A percentile compares a stretch with the other conserved stretches of the same genome.
Evolutionary conservation across 225 moss, liverwort and hornwort species (phyloP).

Genomic region (Pseudoscleropodium purum): DNA sequence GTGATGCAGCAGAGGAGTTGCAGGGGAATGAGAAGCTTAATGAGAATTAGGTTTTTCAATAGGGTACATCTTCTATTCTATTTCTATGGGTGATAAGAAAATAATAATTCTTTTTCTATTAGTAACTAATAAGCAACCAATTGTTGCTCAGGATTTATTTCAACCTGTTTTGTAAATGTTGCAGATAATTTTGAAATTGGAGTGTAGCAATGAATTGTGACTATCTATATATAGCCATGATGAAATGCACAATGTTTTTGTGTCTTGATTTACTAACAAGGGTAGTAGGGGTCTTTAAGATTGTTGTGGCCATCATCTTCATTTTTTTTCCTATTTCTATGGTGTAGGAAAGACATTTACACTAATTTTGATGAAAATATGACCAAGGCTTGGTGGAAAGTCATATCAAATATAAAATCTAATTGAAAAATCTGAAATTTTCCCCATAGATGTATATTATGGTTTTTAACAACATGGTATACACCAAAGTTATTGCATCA

Average conservation of each 20-base stretch:
- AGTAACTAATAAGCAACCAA: not conserved
- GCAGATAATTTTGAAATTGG: not conserved
- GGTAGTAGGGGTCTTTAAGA: not conserved
- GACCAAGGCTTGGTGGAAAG: not conserved
- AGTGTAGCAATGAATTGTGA: not conserved
- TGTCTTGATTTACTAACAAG: no score
- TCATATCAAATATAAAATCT: no score
- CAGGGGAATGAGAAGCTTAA: not conserved
- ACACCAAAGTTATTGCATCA: not conserved
- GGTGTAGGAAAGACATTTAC: not conserved
- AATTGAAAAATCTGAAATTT: no score
- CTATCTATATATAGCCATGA: not conserved
- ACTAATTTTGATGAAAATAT: not conserved
- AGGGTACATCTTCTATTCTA: not conserved
- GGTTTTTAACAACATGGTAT: no score
- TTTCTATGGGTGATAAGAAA: not conserved
- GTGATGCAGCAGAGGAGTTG: not conserved
- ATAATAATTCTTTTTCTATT: not conserved
- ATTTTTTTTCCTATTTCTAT: not conserved
- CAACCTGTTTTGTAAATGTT: not conserved
- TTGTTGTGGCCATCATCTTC: not conserved
- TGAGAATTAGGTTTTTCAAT: not conserved
- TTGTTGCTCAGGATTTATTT: not conserved
- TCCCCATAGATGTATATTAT: no score
- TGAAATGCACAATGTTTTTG: not conserved